phyloP scores from a whole-genome alignment of 2,329 filamentous ascomycete species.

The Cytospora piceae region DNA sequence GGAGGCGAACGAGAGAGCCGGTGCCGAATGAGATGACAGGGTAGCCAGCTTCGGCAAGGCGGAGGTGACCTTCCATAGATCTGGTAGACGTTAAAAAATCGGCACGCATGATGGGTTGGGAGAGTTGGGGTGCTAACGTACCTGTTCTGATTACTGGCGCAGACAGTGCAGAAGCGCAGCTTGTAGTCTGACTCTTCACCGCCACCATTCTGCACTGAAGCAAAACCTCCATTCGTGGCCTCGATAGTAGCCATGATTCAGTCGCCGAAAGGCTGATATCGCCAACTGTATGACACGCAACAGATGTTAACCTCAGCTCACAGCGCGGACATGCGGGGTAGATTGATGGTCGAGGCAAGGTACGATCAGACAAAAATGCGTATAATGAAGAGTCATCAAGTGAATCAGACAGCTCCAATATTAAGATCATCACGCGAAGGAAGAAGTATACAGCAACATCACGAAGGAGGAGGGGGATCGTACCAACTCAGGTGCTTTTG shows the following conservation, averaged over 20 bases:
- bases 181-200: constrained; percentile 69
- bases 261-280: constrained; percentile 29
- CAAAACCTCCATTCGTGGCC: constrained; percentile 43
- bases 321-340: not conserved
- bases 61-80: constrained; percentile 99
- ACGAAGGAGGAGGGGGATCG: not conserved
- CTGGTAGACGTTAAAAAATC: constrained; percentile 45
- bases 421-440: constrained; percentile 55
- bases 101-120: not conserved
- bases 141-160: constrained; percentile 97
- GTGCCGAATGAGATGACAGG: constrained; percentile 99
- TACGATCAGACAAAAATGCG: constrained; percentile 38
- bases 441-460: not conserved
- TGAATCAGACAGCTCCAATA: constrained; percentile 76
- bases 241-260: constrained; percentile 40
- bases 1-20: constrained; percentile 89
- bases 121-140: constrained; percentile 46
- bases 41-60: constrained; percentile 81
- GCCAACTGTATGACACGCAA: not conserved
- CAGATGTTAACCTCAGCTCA: constrained; percentile 12
- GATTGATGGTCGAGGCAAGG: not conserved
- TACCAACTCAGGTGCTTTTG: constrained; percentile 13
- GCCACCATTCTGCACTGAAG: constrained; percentile 47
- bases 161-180: constrained; percentile 97
- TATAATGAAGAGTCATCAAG: constrained; percentile 57